Conservation (phyloP, 257 asterid species). For the Coffea eugenioides region DNA sequence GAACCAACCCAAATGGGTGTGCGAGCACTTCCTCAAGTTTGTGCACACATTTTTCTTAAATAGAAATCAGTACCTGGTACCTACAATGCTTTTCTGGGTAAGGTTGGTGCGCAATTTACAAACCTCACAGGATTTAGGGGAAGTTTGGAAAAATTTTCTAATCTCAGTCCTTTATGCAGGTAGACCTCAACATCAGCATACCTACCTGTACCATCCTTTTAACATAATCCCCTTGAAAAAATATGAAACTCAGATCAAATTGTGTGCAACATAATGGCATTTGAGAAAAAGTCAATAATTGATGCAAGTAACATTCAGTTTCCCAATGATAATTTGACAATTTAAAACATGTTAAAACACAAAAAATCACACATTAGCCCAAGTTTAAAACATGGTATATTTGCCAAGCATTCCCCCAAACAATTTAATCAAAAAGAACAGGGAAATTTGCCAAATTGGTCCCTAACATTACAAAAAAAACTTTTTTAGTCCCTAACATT, state of each 20-base stretch:
- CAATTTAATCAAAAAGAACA: not conserved
- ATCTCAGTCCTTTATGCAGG: not conserved
- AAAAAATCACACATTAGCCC: not conserved
- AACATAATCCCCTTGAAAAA: not conserved
- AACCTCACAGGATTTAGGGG: not conserved
- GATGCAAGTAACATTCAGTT: not conserved
- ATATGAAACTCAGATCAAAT: not conserved
- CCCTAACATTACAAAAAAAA: too few species aligned
- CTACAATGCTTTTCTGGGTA: not conserved
- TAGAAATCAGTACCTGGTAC: not conserved
- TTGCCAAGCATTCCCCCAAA: not conserved
- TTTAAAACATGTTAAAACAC: not conserved
- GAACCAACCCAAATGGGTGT: too few species aligned
- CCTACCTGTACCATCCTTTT: not conserved
- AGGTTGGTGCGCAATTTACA: not conserved
- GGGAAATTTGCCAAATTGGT: too few species aligned
- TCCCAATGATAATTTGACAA: not conserved
- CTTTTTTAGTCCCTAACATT: too few species aligned
- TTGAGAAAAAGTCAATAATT: not conserved
- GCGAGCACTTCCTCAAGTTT: too few species aligned
- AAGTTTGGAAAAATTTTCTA: too few species aligned
- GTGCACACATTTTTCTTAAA: too few species aligned
- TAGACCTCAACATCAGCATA: not conserved
- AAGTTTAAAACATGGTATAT: not conserved
- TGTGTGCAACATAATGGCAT: not conserved